Conservation (phyloP, 2,329 filamentous ascomycete species). For the Domatiomyces globalis region DNA sequence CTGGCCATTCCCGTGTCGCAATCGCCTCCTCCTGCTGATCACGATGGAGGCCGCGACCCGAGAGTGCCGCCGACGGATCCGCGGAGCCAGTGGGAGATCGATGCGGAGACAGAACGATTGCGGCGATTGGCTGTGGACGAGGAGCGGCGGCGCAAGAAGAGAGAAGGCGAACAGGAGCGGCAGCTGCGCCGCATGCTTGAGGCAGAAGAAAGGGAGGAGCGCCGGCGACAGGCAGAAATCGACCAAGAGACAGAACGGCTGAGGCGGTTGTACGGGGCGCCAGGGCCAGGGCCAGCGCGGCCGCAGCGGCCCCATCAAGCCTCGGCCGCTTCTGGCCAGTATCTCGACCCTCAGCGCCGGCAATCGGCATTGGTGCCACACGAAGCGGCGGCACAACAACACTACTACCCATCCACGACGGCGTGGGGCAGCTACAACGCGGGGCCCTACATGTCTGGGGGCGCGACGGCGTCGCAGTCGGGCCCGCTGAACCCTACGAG, state of each 20-base stretch:
- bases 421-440: neutral
- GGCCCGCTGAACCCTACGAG: conserved; percentile 10
- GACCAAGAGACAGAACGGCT: conserved; percentile 69
- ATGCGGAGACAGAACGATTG: conserved; percentile 35
- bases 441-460: conserved; percentile 19
- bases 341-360: neutral
- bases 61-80: conserved; percentile 34
- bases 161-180: conserved; percentile 38
- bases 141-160: conserved; percentile 30
- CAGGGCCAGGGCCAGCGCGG: neutral
- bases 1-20: conserved; percentile 3
- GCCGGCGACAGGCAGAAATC: conserved; percentile 41
- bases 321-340: neutral
- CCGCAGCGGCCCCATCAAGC: conserved; percentile 1
- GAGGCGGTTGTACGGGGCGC: conserved; percentile 38
- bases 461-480: conserved; percentile 10
- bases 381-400: neutral
- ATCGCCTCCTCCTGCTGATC: conserved; percentile 8
- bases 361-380: neutral
- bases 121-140: conserved; percentile 30
- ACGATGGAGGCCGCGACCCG: conserved; percentile 17
- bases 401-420: neutral
- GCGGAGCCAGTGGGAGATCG: conserved; percentile 38
- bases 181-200: conserved; percentile 39
- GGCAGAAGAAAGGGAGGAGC: conserved; percentile 38